Percentiles rank a stretch among this genome's conserved stretches.
Conservation (phyloP, 169 alveolate genomes). For the Eimeria tenella region DNA sequence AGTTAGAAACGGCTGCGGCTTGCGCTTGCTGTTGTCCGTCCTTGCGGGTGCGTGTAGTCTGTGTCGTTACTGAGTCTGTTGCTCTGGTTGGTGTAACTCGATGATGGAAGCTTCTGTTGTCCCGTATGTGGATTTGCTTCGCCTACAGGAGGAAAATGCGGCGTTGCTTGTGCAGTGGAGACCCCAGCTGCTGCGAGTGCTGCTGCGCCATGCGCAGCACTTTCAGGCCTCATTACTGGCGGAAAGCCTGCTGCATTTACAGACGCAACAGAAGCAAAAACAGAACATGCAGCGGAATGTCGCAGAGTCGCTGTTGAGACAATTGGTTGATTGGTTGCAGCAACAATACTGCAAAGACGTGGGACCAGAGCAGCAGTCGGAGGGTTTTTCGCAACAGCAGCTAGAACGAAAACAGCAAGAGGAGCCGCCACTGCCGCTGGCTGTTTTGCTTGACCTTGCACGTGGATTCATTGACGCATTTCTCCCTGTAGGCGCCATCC, state of each 20-base stretch:
- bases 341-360: not conserved
- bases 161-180: not conserved
- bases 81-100: not conserved
- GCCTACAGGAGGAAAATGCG: not conserved
- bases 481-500: not conserved
- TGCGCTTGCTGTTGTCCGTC: not conserved
- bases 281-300: not conserved
- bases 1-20: not conserved
- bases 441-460: not conserved
- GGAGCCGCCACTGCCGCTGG: not conserved
- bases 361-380: not conserved
- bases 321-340: not conserved
- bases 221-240: not conserved
- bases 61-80: not conserved
- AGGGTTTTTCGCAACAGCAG: not conserved
- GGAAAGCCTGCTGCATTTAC: not conserved
- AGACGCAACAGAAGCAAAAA: conserved; percentile 3
- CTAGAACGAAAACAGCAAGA: not conserved
- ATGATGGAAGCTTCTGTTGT: too few species aligned
- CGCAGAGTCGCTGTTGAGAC: not conserved
- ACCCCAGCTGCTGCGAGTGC: conserved; percentile 29
- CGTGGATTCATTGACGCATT: not conserved
- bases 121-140: too few species aligned
- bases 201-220: conserved; percentile 55
- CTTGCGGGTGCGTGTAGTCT: not conserved